These are phyloP conservation scores for Macrophomina pseudophaseolina DNA, from an alignment of 2,329 filamentous ascomycete genomes.

Conservation along the genomic window DNA sequence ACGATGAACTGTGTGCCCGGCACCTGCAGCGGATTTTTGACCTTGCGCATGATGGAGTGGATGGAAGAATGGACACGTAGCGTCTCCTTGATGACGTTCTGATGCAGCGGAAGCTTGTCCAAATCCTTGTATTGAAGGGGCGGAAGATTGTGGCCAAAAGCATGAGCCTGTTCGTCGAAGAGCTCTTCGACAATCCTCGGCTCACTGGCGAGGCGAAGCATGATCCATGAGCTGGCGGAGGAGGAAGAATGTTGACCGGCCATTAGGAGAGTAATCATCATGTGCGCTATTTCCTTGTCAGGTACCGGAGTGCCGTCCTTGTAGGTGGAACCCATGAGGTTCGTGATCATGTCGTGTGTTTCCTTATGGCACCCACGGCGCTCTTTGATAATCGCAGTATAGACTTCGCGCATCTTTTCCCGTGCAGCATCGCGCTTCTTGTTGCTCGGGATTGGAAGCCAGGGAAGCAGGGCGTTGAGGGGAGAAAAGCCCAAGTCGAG, in stretches of 20 bases:
- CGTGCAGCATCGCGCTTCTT: slow-evolving; percentile 76
- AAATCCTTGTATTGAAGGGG: slow-evolving; percentile 75
- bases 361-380: slow-evolving; percentile 54
- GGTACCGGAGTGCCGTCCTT: slow-evolving; percentile 75
- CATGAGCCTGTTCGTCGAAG: slow-evolving; percentile 74
- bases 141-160: slow-evolving; percentile 66
- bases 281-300: slow-evolving; percentile 78
- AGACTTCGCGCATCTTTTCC: slow-evolving; percentile 74
- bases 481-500: slow-evolving; percentile 82
- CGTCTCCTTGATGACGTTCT: slow-evolving; percentile 83
- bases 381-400: slow-evolving; percentile 76
- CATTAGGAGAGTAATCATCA: slow-evolving; percentile 89
- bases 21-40: slow-evolving; percentile 81
- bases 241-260: slow-evolving; percentile 84
- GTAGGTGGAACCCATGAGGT: slow-evolving; percentile 78
- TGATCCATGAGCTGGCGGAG: slow-evolving; percentile 78
- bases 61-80: slow-evolving; percentile 85
- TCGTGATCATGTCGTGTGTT: slow-evolving; percentile 74
- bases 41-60: slow-evolving; percentile 85
- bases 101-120: slow-evolving; percentile 75
- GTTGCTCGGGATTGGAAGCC: slow-evolving; percentile 81
- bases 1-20: slow-evolving; percentile 79
- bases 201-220: slow-evolving; percentile 73
- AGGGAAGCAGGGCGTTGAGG: slow-evolving; percentile 82
- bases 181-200: slow-evolving; percentile 77